Conservation (phyloP, 768 basidiomycete genomes). For the Lentinula raphanica region DNA sequence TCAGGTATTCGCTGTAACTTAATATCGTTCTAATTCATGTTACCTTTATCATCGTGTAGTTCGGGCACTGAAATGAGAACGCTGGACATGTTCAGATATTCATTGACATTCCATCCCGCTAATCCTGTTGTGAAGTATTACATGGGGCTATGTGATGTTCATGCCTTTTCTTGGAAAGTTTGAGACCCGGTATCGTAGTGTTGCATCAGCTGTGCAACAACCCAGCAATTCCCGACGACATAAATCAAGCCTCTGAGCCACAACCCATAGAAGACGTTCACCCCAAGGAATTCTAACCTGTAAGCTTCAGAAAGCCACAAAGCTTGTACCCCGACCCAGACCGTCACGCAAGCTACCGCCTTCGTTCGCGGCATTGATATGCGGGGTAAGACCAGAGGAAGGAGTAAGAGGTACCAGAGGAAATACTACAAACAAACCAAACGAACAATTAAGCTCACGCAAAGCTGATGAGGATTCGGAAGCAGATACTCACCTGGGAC, state of each 20-base stretch:
- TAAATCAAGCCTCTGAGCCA: slow-evolving; percentile 80
- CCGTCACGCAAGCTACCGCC: slow-evolving; percentile 33
- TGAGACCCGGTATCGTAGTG: slow-evolving; percentile 24
- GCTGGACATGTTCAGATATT: too few species aligned
- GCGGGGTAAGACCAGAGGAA: slow-evolving; percentile 75
- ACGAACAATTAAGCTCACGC: not conserved
- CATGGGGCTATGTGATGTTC: too few species aligned
- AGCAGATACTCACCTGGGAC: slow-evolving; percentile 58
- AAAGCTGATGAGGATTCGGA: slow-evolving; percentile 11
- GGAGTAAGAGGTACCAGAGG: slow-evolving; percentile 89
- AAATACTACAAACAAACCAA: slow-evolving; percentile 67
- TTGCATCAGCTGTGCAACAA: slow-evolving; percentile 60
- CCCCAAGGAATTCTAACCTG: slow-evolving; percentile 80
- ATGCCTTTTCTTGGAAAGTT: not conserved
- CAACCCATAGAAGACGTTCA: slow-evolving; percentile 64
- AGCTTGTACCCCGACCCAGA: slow-evolving; percentile 79
- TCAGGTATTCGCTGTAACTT: too few species aligned
- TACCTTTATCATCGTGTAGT: too few species aligned
- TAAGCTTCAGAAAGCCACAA: slow-evolving; percentile 92
- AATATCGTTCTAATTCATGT: too few species aligned
- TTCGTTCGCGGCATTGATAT: slow-evolving; percentile 46
- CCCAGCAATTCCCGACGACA: slow-evolving; percentile 74
- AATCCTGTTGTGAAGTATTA: too few species aligned
- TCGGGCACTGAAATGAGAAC: too few species aligned
- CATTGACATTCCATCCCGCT: too few species aligned